Evolutionary conservation across 2,329 filamentous ascomycete genomes (phyloP), one percentile per base, ranked within the genome.

Genomic region (Trichothecium sympodiale): DNA sequence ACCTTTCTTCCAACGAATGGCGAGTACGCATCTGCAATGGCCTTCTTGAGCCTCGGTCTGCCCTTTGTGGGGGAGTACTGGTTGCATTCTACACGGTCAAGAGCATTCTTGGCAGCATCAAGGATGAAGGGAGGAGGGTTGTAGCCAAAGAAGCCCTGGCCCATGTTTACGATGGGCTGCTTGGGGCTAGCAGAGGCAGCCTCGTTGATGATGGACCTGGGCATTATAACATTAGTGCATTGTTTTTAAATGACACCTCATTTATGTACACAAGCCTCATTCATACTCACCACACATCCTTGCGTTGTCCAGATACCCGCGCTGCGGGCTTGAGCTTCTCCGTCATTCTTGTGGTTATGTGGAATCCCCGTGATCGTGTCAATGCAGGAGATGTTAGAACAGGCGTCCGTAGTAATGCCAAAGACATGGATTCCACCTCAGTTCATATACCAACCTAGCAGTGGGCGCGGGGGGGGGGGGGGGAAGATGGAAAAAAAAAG

Each of bases 41-140:
- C 91, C 66, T 96, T 85, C 70, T 81, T 89, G 52, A 98, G 70
- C 37, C 89, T 75, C 29, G 91, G 89, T 6, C 89, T 79, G 41
- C 91, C 91, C 69, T 87, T 91, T 15, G 91, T 95, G 3, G 88
- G 91, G 16, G 87, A 89, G 69, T 98, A 98, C 67, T 98, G 91
- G 60, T 98, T 98, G 71, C 89, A 95, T 46, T 96, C 91, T 16
- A 98, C 89, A 35, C 77, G 74, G 53, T 94, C 81, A 35, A 98
- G 72, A 28, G 89, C 88, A 28, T 80, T 67, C 61, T 94, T 96
- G 35, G 91, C 91, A 29, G 91, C 91, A 48, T 94, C 74, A 44
- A 95, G 67, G 44, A 95, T 86, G 59, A 94, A 96, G 26, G 80
- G 61, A 7, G 89, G 89, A 38, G 89, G 89, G 54, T 96, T 96